phyloP scores from a whole-genome alignment of 2,329 filamentous ascomycete species.

The Xylariaceae sp. region DNA sequence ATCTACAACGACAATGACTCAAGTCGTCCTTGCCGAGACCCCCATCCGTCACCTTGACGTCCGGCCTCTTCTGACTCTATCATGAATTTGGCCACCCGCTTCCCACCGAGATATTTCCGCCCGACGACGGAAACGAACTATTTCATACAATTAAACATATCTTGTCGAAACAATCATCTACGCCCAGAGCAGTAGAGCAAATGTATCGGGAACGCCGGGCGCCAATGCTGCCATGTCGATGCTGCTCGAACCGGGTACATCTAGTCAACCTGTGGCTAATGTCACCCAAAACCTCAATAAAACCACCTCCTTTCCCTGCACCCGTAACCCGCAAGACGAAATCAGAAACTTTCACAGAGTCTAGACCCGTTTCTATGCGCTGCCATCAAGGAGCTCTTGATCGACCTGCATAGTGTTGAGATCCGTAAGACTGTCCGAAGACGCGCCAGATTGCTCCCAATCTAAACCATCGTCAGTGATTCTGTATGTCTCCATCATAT shows the following conservation, averaged over 20 bases:
- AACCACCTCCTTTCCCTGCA: background rate
- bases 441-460: conserved; percentile 51
- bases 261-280: conserved; percentile 1
- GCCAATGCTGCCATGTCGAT: conserved; percentile 22
- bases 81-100: background rate
- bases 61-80: background rate
- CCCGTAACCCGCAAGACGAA: background rate
- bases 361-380: background rate
- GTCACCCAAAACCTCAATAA: conserved; percentile 4
- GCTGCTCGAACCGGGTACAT: conserved; percentile 11
- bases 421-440: conserved; percentile 51
- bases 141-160: conserved; percentile 10
- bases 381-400: conserved; percentile 17
- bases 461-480: conserved; percentile 36
- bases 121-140: background rate
- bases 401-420: conserved; percentile 39
- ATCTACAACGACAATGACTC: background rate
- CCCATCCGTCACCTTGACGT: background rate
- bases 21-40: background rate
- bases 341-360: background rate
- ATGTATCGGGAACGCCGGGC: conserved; percentile 20
- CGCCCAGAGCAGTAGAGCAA: conserved; percentile 11
- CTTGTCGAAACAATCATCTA: conserved; percentile 11
- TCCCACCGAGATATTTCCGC: background rate
- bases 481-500: conserved; percentile 32